These are phyloP conservation scores for Dothistroma pini DNA, from an alignment of 2,329 filamentous ascomycete genomes.

Conservation along the genomic window DNA sequence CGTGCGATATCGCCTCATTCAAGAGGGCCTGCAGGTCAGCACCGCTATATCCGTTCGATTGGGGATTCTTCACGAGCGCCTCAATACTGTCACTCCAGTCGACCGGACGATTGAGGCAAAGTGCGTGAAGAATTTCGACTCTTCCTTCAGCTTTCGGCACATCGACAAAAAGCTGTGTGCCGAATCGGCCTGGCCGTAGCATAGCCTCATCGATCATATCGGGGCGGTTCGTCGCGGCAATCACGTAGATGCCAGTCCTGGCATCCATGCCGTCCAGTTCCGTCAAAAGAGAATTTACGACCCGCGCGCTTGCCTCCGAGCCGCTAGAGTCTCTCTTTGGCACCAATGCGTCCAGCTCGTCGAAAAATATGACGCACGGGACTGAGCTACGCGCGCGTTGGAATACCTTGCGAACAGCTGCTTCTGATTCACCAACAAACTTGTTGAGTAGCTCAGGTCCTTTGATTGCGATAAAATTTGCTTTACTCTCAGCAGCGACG, in stretches of 20 bases:
- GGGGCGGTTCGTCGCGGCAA: constrained; percentile 90
- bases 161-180: constrained; percentile 84
- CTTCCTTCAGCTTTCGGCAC: constrained; percentile 75
- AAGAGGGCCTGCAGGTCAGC: constrained; percentile 60
- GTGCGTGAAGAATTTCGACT: constrained; percentile 76
- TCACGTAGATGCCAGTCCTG: constrained; percentile 83
- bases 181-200: constrained; percentile 84
- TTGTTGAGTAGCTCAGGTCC: constrained; percentile 96
- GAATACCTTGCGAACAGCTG: constrained; percentile 89
- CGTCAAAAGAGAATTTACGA: constrained; percentile 92
- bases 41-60: constrained; percentile 74
- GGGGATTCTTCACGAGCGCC: constrained; percentile 60
- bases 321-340: constrained; percentile 73
- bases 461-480: constrained; percentile 98
- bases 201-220: constrained; percentile 97
- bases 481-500: constrained; percentile 89
- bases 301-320: constrained; percentile 78
- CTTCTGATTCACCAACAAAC: constrained; percentile 93
- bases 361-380: constrained; percentile 96
- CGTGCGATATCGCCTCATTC: constrained; percentile 56
- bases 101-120: constrained; percentile 52
- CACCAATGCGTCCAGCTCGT: constrained; percentile 91
- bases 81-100: constrained; percentile 50
- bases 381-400: constrained; percentile 78
- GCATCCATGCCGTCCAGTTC: constrained; percentile 80